Evolutionary conservation across 306 rosid genomes (phyloP), one percentile per base, ranked within the genome.

Genomic region (Fragaria ananassa): DNA sequence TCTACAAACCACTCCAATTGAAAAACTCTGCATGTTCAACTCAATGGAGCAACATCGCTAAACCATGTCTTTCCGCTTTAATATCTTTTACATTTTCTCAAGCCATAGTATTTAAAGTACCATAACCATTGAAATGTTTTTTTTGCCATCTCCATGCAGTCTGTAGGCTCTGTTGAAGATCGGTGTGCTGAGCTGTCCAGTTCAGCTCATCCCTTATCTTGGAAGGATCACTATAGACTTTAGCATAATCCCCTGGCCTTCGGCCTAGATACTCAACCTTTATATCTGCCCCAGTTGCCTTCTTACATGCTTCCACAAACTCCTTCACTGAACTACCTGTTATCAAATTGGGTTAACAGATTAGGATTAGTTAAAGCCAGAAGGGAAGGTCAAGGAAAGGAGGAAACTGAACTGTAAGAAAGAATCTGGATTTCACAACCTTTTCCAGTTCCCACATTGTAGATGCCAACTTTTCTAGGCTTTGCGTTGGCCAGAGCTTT

Each of bases 381-480:
- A 17, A 57, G 9, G 19, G 31, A 51, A 27, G 10, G 46, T 21
- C 35, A 46, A 57, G 31, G 45, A 69, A 6, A 58, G 11, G 62
- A 19, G 4, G 41, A 62, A 3, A 45, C n/a, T 5, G 41, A 18
- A 44, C 39, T 66, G 11, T 13, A 19, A 10, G 31, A 45, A 72
- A 13, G 13, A 61, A 11, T 44, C 62, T 65, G 63, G 73, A 62
- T 73, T 68, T 65, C 69, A 78, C 10, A 62, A 92, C 99, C 99
- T 86, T 80, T 95, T 87, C 97, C 97, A 2, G 97, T 95, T 80
- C 99, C 99, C 17, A 95, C 97, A 58, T 95, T 95, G 85, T 92
- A 95, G 84, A 95, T 95, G 63, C 97, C 97, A 74, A 95, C 97
- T 70, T 86, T 87, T 50, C 84, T 74, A 9, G 92, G 81, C 49